phyloP scores from a whole-genome alignment of 116 monocot species.

The Cymodocea nodosa region DNA sequence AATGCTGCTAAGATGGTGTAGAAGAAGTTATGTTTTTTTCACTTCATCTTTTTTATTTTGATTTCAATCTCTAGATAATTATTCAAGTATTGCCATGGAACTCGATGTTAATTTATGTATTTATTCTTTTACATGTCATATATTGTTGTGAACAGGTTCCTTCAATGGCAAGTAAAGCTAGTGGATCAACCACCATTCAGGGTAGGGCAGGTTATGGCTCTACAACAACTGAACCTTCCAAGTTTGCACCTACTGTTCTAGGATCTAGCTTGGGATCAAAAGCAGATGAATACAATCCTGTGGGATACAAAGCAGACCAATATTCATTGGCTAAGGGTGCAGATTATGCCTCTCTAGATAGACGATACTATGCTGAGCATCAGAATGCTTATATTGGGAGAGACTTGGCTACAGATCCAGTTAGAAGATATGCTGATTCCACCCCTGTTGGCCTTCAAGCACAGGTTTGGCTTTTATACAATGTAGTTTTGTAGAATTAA shows the following conservation, averaged over 20 bases:
- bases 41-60: no score
- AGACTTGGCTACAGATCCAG: conserved; percentile 49
- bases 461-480: conserved; percentile 29
- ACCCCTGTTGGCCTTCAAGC: conserved; percentile 33
- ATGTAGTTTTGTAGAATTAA: not conserved
- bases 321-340: conserved; percentile 27
- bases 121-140: not conserved
- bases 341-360: conserved; percentile 56
- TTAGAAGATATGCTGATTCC: conserved; percentile 59
- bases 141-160: conserved; percentile 21
- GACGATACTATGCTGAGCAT: conserved; percentile 59
- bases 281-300: conserved; percentile 47
- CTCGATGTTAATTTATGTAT: no score
- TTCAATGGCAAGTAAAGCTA: conserved; percentile 36
- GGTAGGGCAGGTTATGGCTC: conserved; percentile 38
- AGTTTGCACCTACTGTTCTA: conserved; percentile 40
- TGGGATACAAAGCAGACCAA: conserved; percentile 52
- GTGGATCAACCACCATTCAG: conserved; percentile 32
- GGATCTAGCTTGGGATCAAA: conserved; percentile 43
- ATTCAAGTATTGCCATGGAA: no score
- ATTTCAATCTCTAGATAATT: no score
- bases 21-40: no score
- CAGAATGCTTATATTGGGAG: conserved; percentile 49
- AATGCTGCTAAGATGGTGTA: no score
- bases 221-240: conserved; percentile 35